Conservation (phyloP, 345 rosid species). For the Salix koriyanagi region DNA sequence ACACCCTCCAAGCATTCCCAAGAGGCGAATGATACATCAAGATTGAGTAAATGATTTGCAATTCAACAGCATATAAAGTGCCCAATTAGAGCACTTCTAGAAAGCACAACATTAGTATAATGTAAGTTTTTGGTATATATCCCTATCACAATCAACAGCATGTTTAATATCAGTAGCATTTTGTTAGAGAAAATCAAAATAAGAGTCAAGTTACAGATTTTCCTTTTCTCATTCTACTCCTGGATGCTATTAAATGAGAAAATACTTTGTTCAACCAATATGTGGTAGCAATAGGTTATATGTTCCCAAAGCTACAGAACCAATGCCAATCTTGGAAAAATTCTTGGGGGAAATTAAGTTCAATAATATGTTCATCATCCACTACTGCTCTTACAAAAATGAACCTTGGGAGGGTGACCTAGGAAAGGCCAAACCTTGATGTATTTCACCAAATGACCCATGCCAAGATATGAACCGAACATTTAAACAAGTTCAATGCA, state of each 20-base stretch:
- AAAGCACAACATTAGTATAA: not conserved
- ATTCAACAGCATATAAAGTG: not conserved
- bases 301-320: not conserved
- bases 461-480: not conserved
- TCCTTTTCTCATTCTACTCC: not conserved
- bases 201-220: not conserved
- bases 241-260: not conserved
- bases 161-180: not conserved
- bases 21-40: not conserved
- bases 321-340: not conserved
- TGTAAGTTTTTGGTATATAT: not conserved
- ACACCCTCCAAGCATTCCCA: constrained; percentile 1
- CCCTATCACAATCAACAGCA: not conserved
- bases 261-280: not conserved
- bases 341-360: not conserved
- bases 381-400: not conserved
- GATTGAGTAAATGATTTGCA: not conserved
- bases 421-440: not conserved
- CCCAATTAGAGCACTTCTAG: not conserved
- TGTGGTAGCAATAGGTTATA: not conserved
- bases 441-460: not conserved
- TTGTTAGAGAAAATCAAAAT: not conserved
- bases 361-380: not conserved
- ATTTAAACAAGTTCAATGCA: not conserved
- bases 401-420: too few species aligned